phyloP scores from a whole-genome alignment of 2,329 filamentous ascomycete genomes.

The Nannizziopsis arthrosporioides region DNA sequence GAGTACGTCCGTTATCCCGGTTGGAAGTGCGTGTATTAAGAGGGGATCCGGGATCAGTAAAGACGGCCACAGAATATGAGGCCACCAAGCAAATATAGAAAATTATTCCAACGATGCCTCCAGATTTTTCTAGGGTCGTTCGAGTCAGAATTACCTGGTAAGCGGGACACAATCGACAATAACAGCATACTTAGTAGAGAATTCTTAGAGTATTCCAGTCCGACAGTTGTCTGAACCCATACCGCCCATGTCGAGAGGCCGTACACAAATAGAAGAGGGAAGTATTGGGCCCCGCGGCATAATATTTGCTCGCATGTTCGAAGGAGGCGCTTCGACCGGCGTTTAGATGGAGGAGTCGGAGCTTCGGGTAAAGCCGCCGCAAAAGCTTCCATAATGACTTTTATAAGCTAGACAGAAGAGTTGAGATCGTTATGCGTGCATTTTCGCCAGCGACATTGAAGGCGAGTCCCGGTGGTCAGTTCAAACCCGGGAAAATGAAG shows the following conservation, averaged over 20 bases:
- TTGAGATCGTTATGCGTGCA: not conserved
- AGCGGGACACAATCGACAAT: not conserved
- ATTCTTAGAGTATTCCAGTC: constrained; percentile 43
- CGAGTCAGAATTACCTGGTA: not conserved
- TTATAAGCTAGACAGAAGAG: no score
- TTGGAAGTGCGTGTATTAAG: constrained; percentile 22
- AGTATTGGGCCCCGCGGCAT: constrained; percentile 66
- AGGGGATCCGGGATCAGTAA: constrained; percentile 72
- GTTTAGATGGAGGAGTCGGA: constrained; percentile 32
- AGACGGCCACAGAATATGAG: constrained; percentile 86
- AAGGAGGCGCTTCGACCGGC: constrained; percentile 33
- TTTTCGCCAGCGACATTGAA: no score
- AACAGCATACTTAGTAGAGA: constrained; percentile 32
- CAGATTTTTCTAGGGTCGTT: constrained; percentile 20
- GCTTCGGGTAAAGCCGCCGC: constrained; percentile 24
- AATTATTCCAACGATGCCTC: constrained; percentile 46
- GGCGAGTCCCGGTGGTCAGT: no score
- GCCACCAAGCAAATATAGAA: constrained; percentile 73
- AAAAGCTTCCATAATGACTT: constrained; percentile 27
- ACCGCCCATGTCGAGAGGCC: constrained; percentile 82
- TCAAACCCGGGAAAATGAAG: no score
- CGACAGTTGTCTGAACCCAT: constrained; percentile 73
- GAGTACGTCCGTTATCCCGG: constrained; percentile 17
- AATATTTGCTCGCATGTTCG: constrained; percentile 63
- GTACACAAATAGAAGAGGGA: constrained; percentile 84